Evolutionary conservation across 257 asterid genomes (phyloP).

Genomic region (Solanum chiquidenum): DNA sequence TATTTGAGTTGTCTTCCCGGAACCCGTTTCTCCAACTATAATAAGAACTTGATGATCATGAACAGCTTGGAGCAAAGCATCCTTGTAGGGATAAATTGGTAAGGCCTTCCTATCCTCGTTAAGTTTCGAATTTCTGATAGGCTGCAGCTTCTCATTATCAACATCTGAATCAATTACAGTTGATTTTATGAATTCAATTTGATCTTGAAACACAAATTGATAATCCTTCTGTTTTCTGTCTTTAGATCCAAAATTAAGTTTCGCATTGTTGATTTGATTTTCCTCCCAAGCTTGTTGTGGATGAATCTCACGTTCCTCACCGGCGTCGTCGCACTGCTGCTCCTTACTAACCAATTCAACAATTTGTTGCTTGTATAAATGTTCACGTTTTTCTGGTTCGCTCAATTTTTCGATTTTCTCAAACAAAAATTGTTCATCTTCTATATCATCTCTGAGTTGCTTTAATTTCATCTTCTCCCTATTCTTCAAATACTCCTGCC

Average conservation of each 20-base stretch:
- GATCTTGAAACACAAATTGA: constrained; percentile 80
- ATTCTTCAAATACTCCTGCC: constrained; percentile 81
- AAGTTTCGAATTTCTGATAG: not conserved
- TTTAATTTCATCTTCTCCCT: constrained; percentile 84
- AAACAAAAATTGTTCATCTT: constrained; percentile 73
- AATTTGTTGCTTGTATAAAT: not conserved
- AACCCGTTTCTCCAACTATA: constrained; percentile 94
- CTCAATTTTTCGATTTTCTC: constrained; percentile 46
- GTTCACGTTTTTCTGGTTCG: not conserved
- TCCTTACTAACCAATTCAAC: not conserved
- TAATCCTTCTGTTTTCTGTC: constrained; percentile 45
- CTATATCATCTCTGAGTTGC: constrained; percentile 76
- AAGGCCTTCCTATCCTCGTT: constrained; percentile 48
- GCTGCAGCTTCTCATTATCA: not conserved
- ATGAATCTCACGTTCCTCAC: not conserved
- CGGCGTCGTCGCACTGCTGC: not conserved
- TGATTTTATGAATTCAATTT: constrained; percentile 76
- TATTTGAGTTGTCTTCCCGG: constrained; percentile 92
- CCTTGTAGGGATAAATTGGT: constrained; percentile 71
- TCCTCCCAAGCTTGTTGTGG: constrained; percentile 97
- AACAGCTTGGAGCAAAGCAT: constrained; percentile 65
- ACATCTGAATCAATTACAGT: constrained; percentile 42
- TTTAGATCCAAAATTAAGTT: constrained; percentile 72
- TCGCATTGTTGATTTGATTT: constrained; percentile 84
- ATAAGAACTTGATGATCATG: constrained; percentile 82